A percentile compares a stretch with the other conserved stretches of the same genome.
phyloP scores from a whole-genome alignment of 805 yeast genomes.

The Wickerhamomyces bovis region DNA sequence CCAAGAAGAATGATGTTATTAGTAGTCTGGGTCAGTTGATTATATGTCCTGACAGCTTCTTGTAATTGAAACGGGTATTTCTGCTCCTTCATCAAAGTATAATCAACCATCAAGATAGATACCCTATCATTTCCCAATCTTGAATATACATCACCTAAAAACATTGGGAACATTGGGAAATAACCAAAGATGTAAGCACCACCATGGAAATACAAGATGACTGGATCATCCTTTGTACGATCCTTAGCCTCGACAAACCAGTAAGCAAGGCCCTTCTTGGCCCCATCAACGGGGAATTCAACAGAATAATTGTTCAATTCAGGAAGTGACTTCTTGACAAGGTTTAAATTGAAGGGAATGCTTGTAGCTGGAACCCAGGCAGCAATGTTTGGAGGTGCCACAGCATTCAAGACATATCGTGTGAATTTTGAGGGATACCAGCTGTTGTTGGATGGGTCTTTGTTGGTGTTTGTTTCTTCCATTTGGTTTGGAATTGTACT shows the following conservation, averaged over 20 bases:
- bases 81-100: slow-evolving; percentile 20
- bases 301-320: not conserved
- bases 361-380: not conserved
- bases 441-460: not conserved
- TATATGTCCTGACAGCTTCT: slow-evolving; percentile 18
- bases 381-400: not conserved
- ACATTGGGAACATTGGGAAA: slow-evolving; percentile 6
- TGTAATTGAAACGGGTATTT: slow-evolving; percentile 23
- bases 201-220: slow-evolving; percentile 11
- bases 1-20: slow-evolving; percentile 22
- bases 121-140: slow-evolving; percentile 8
- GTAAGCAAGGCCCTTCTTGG: slow-evolving; percentile 1
- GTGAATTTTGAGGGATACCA: not conserved
- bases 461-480: not conserved
- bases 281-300: slow-evolving; percentile 3
- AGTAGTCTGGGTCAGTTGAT: slow-evolving; percentile 11
- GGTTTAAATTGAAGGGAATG: not conserved
- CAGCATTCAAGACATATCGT: not conserved
- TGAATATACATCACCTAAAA: slow-evolving; percentile 2
- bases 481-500: not conserved
- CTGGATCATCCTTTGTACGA: slow-evolving; percentile 14
- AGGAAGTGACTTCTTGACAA: not conserved
- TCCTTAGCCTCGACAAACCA: slow-evolving; percentile 24
- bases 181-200: slow-evolving; percentile 11
- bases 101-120: slow-evolving; percentile 24